These are phyloP conservation scores for Alternaria triticina DNA, from an alignment of 2,329 filamentous ascomycete genomes.

Conservation along the genomic window DNA sequence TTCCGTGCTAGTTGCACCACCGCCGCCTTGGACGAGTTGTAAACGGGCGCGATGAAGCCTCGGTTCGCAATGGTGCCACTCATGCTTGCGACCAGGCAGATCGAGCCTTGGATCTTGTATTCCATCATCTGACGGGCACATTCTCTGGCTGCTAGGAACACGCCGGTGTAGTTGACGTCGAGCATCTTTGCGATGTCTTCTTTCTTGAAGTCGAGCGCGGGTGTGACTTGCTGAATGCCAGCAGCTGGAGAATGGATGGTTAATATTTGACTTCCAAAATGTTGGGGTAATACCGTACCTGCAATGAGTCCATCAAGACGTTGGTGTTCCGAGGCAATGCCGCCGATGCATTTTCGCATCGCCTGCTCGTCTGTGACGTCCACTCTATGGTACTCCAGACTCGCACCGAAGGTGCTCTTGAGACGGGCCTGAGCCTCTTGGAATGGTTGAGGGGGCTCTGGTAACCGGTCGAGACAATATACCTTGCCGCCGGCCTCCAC, in stretches of 20 bases:
- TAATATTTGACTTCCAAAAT: background rate
- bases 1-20: slow-evolving; percentile 73
- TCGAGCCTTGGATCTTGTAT: slow-evolving; percentile 62
- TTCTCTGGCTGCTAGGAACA: slow-evolving; percentile 66
- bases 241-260: slow-evolving; percentile 55
- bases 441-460: slow-evolving; percentile 65
- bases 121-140: slow-evolving; percentile 67
- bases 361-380: slow-evolving; percentile 75
- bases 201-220: slow-evolving; percentile 75
- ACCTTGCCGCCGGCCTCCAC: slow-evolving; percentile 76
- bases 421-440: slow-evolving; percentile 67
- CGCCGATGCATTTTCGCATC: slow-evolving; percentile 69
- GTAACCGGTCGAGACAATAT: slow-evolving; percentile 68
- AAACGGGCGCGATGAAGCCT: slow-evolving; percentile 68
- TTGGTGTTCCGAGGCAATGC: slow-evolving; percentile 71
- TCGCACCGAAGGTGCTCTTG: slow-evolving; percentile 64
- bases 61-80: slow-evolving; percentile 66
- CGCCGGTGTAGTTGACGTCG: slow-evolving; percentile 64
- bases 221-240: slow-evolving; percentile 78
- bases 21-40: slow-evolving; percentile 77
- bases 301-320: slow-evolving; percentile 80
- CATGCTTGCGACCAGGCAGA: slow-evolving; percentile 68
- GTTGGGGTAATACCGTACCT: slow-evolving; percentile 15
- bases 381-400: slow-evolving; percentile 74
- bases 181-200: slow-evolving; percentile 66